Evolutionary conservation across 306 rosid species (phyloP), one percentile per base, ranked within the genome.

Genomic region (Abrus pulchellus): DNA sequence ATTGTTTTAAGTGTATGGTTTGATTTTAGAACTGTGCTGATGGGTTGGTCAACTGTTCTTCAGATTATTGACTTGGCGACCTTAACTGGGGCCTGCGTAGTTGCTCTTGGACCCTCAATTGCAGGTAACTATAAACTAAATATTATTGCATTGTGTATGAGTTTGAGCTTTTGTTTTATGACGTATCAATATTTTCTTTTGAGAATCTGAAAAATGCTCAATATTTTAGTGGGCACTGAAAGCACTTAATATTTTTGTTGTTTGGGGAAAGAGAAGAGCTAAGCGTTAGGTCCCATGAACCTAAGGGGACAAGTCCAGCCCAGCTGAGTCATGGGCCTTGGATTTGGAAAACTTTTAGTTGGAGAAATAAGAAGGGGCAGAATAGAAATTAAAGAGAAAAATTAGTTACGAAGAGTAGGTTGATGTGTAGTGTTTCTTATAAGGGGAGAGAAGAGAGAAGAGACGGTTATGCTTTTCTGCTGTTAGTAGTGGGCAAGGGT

Each of bases 51-150:
- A 74, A 68, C 79, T 83, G 40, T 72, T 85, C 55, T 80, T 72
- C 94, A 96, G 99, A 74, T 96, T 70, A 85, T 93, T 86, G 99
- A 96, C 80, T 89, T 96, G 81, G 99, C 99, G 62, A 96, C 99
- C 66, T 86, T 96, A 70, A 96, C 99, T 28, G 97, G 99, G 75
- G 98, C 98, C 36, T 96, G 99, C 4, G 9, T 87, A 36, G 90
- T 93, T 68, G 99, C 94, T 69, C 98, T 96, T 66, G 98, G 99
- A 59, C 97, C 98, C 38, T 90, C 99, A 68, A 81, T 93, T 55
- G 99, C 99, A 82, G 99, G 99, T 95, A 86, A 69, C 2, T 30
- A 33, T 77, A 9, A 66, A 36, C 45, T 73, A 29, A 65, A 67
- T 38, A 44, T 50, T 63, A 28, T 68, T 32, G 49, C 49, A 34